Evolutionary conservation across 192 early-diverging fungal species (phyloP).

Genomic region (Backusella psychrophila): DNA sequence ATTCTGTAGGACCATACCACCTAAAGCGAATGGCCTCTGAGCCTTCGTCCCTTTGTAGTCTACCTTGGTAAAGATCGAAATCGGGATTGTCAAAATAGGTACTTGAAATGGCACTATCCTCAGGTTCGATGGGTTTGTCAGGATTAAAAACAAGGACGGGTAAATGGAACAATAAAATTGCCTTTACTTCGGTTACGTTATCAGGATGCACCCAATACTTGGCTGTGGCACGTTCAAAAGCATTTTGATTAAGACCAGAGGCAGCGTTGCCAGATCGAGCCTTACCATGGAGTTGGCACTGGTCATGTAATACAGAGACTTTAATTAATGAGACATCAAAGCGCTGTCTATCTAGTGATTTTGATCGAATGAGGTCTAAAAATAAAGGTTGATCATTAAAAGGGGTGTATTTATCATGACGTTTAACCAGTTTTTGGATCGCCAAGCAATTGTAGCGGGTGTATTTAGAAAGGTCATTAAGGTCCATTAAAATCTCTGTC

Average conservation of each 20-base stretch:
- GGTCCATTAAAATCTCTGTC: conserved; percentile 34
- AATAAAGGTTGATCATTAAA: conserved; percentile 33
- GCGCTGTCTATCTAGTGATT: conserved; percentile 64
- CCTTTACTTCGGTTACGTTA: conserved; percentile 94
- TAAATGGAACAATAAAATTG: conserved; percentile 85
- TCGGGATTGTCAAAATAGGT: conserved; percentile 93
- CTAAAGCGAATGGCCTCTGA: conserved; percentile 90
- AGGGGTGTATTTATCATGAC: conserved; percentile 83
- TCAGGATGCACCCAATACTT: conserved; percentile 99
- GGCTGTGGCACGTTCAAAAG: conserved; percentile 81
- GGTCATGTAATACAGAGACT: conserved; percentile 30
- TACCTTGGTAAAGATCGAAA: conserved; percentile 88
- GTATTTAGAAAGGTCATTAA: conserved; percentile 38
- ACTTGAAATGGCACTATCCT: conserved; percentile 86
- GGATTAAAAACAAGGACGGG: conserved; percentile 90
- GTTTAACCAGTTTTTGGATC: conserved; percentile 87
- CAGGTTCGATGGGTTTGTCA: conserved; percentile 55
- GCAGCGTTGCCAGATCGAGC: conserved; percentile 22
- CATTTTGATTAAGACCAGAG: conserved; percentile 27
- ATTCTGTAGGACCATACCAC: conserved; percentile 78
- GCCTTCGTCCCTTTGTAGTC: conserved; percentile 88
- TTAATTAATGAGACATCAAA: conserved; percentile 51
- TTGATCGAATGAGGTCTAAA: conserved; percentile 20
- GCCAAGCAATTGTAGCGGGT: conserved; percentile 71
- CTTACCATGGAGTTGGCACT: conserved; percentile 21